These are phyloP conservation scores for Kodamaea anthophila DNA, from an alignment of 1,139 yeast species.

Conservation along the genomic window DNA sequence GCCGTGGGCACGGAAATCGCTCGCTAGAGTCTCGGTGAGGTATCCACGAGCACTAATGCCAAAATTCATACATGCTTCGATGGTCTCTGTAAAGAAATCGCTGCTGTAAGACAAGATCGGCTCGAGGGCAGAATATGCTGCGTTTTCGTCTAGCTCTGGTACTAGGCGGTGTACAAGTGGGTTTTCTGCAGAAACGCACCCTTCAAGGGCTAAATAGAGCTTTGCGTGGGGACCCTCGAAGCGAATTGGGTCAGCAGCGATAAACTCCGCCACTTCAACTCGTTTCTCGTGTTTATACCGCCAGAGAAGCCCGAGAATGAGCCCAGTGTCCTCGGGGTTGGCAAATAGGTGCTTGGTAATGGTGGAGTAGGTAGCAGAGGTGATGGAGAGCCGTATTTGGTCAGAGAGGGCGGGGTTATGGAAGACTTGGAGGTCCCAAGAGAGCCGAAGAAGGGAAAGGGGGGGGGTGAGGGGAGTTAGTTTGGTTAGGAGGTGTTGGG, in stretches of 20 bases:
- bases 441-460: no score
- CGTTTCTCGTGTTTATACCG: constrained; percentile 8
- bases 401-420: no score
- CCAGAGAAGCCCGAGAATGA: constrained; percentile 17
- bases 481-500: no score
- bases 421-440: no score
- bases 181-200: background rate
- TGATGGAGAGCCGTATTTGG: no score
- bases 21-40: constrained; percentile 13
- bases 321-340: constrained; percentile 21
- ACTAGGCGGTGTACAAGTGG: no score
- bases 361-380: no score
- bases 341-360: constrained; percentile 17
- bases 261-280: constrained; percentile 12
- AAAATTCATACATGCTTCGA: constrained; percentile 16
- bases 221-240: constrained; percentile 19
- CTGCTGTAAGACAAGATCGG: background rate
- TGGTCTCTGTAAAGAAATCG: constrained; percentile 6
- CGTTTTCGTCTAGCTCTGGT: background rate
- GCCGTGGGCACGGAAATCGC: constrained; percentile 12
- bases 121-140: background rate
- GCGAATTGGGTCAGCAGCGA: constrained; percentile 19
- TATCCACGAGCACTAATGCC: constrained; percentile 14
- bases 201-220: constrained; percentile 9
- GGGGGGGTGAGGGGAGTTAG: no score